phyloP scores from a whole-genome alignment of 2,329 filamentous ascomycete genomes.

The Fusarium setosum region DNA sequence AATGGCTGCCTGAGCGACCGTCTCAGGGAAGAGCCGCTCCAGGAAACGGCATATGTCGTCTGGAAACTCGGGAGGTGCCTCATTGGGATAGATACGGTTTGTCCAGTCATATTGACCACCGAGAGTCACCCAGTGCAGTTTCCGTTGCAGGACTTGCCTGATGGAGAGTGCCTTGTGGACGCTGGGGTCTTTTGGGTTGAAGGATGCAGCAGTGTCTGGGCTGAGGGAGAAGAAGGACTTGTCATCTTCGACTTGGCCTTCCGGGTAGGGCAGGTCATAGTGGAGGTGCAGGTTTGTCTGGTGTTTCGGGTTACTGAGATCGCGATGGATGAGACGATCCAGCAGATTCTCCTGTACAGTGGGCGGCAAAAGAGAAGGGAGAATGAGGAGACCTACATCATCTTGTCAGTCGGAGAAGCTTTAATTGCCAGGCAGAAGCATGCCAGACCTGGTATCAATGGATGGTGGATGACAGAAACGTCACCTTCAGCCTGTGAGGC shows the following conservation, averaged over 20 bases:
- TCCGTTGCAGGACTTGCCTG: constrained; percentile 78
- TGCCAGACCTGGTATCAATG: constrained; percentile 72
- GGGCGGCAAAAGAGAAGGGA: constrained; percentile 79
- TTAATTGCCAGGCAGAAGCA: background rate
- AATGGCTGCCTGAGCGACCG: constrained; percentile 88
- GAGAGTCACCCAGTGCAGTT: constrained; percentile 92
- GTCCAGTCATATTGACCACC: constrained; percentile 99
- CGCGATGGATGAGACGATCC: constrained; percentile 78
- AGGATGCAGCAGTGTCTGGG: constrained; percentile 63
- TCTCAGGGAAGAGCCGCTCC: constrained; percentile 77
- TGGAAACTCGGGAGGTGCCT: constrained; percentile 78
- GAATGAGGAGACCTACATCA: constrained; percentile 78
- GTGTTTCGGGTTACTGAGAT: constrained; percentile 79
- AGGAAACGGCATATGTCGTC: constrained; percentile 76
- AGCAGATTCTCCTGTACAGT: constrained; percentile 77
- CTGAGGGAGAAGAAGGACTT: constrained; percentile 66
- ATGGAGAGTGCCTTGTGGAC: constrained; percentile 82
- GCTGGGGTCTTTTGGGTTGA: constrained; percentile 74
- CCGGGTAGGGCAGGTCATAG: constrained; percentile 74
- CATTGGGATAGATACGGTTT: constrained; percentile 79
- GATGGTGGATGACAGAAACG: constrained; percentile 70
- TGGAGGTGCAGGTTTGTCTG: constrained; percentile 92
- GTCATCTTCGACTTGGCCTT: constrained; percentile 37
- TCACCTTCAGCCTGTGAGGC: constrained; percentile 50
- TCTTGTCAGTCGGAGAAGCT: constrained; percentile 1